Conservation (phyloP, 2,329 filamentous ascomycete species). For the Rhynchosporium secalis region DNA sequence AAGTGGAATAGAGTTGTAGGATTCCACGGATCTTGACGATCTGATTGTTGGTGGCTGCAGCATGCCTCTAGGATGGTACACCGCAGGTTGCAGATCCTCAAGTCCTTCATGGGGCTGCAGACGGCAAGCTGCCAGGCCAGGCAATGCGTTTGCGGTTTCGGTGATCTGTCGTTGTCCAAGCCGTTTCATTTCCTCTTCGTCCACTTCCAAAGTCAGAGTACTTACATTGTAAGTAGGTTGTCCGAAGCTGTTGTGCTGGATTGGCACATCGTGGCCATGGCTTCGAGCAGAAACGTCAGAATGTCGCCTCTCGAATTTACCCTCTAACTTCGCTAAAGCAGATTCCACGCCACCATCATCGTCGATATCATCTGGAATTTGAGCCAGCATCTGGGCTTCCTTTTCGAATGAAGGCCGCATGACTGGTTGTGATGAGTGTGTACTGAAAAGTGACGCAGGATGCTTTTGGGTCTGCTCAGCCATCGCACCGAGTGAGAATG, state of each 20-base stretch:
- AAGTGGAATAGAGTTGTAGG: slow-evolving; percentile 75
- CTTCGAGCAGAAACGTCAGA: slow-evolving; percentile 32
- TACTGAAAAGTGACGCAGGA: slow-evolving; percentile 58
- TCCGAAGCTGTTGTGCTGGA: slow-evolving; percentile 36
- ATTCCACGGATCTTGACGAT: slow-evolving; percentile 66
- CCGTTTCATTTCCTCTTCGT: slow-evolving; percentile 45
- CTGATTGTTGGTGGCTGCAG: slow-evolving; percentile 43
- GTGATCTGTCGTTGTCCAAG: slow-evolving; percentile 50
- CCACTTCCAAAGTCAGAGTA: slow-evolving; percentile 29
- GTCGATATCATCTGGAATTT: slow-evolving; percentile 77
- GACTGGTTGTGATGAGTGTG: slow-evolving; percentile 60
- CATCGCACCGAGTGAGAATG: slow-evolving; percentile 60
- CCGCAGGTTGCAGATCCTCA: slow-evolving; percentile 34
- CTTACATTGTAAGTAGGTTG: slow-evolving; percentile 29
- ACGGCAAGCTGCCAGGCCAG: slow-evolving; percentile 31
- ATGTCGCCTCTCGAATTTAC: slow-evolving; percentile 66
- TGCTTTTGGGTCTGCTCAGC: slow-evolving; percentile 51
- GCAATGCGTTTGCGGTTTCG: slow-evolving; percentile 43
- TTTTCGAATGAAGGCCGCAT: slow-evolving; percentile 81
- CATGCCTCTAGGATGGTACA: slow-evolving; percentile 36
- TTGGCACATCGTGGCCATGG: slow-evolving; percentile 19
- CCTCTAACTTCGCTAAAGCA: slow-evolving; percentile 89
- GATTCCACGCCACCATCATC: slow-evolving; percentile 89
- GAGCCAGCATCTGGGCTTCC: slow-evolving; percentile 82
- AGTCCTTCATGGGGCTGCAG: slow-evolving; percentile 22